phyloP scores from a whole-genome alignment of 768 basidiomycete genomes.

The Coprinopsis sp. region DNA sequence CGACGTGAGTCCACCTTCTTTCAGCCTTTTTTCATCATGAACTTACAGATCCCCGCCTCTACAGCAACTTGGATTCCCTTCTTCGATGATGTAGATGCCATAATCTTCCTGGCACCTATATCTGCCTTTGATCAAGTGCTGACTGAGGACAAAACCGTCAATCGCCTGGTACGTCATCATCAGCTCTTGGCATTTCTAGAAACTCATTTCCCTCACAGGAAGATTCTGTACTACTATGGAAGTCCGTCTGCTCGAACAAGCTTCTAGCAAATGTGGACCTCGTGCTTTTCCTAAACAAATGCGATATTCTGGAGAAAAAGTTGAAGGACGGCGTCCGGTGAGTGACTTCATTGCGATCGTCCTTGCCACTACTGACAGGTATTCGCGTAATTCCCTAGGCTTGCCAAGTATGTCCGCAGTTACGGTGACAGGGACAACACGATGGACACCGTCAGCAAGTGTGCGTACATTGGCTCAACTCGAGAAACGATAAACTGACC shows the following conservation, averaged over 20 bases:
- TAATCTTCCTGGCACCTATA: slow-evolving; percentile 75
- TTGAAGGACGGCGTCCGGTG: slow-evolving; percentile 53
- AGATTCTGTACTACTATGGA: slow-evolving; percentile 89
- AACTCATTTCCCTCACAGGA: slow-evolving; percentile 29
- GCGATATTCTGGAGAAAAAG: slow-evolving; percentile 75
- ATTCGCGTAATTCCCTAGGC: slow-evolving; percentile 22
- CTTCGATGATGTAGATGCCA: slow-evolving; percentile 70
- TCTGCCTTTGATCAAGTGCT: slow-evolving; percentile 72
- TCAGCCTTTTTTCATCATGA: not conserved
- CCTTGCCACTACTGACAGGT: not conserved
- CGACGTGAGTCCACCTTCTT: slow-evolving; percentile 19
- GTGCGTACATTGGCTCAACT: slow-evolving; percentile 47
- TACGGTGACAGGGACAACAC: slow-evolving; percentile 70
- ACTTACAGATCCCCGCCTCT: not conserved
- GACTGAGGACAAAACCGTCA: slow-evolving; percentile 55
- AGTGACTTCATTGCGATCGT: slow-evolving; percentile 12
- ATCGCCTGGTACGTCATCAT: slow-evolving; percentile 44
- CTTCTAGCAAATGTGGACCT: slow-evolving; percentile 76
- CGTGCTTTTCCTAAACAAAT: slow-evolving; percentile 85
- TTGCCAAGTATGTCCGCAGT: slow-evolving; percentile 68
- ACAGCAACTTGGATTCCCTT: slow-evolving; percentile 67
- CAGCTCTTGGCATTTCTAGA: slow-evolving; percentile 1
- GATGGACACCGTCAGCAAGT: slow-evolving; percentile 67
- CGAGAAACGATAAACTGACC: not conserved
- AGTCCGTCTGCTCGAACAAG: slow-evolving; percentile 78